These are phyloP conservation scores for Saturnispora silvae DNA, from an alignment of 805 yeast species.

Conservation along the genomic window DNA sequence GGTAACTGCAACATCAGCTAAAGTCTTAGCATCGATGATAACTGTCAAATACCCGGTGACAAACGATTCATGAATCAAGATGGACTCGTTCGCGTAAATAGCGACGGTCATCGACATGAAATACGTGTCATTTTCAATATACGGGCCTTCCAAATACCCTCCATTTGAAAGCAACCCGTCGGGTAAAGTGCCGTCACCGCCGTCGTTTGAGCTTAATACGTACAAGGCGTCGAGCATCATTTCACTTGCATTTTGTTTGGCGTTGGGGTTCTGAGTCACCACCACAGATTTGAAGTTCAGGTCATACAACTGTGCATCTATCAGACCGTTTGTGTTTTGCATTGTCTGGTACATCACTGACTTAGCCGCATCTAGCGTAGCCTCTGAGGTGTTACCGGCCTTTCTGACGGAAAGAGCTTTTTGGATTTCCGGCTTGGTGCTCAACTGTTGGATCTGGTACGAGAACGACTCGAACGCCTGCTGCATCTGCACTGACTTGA, in stretches of 20 bases:
- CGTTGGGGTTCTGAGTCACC: conserved; percentile 28
- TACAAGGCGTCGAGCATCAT: conserved; percentile 34
- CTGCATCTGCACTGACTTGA: conserved; percentile 68
- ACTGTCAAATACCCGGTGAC: conserved; percentile 66
- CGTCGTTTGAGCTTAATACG: conserved; percentile 15
- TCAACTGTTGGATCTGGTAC: conserved; percentile 59
- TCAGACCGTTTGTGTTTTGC: conserved; percentile 50
- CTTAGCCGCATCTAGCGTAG: conserved; percentile 36
- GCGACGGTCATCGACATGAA: conserved; percentile 73
- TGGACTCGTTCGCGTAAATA: conserved; percentile 62
- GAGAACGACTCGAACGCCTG: conserved; percentile 55
- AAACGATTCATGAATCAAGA: conserved; percentile 44
- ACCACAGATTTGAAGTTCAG: conserved; percentile 39
- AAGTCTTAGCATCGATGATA: conserved; percentile 33
- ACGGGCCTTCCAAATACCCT: conserved; percentile 62
- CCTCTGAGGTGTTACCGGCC: conserved; percentile 59
- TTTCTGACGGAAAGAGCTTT: conserved; percentile 48
- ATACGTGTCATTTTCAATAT: conserved; percentile 34
- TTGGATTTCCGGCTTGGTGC: conserved; percentile 51
- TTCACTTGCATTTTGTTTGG: conserved; percentile 24
- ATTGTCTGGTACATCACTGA: conserved; percentile 50
- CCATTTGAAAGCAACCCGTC: conserved; percentile 30
- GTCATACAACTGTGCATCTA: conserved; percentile 60
- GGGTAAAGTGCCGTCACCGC: conserved; percentile 26
- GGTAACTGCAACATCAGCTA: conserved; percentile 18